Base-by-base conservation (phyloP, 2,329 filamentous ascomycete species). In the Sarocladiaceae sp. region DNA sequence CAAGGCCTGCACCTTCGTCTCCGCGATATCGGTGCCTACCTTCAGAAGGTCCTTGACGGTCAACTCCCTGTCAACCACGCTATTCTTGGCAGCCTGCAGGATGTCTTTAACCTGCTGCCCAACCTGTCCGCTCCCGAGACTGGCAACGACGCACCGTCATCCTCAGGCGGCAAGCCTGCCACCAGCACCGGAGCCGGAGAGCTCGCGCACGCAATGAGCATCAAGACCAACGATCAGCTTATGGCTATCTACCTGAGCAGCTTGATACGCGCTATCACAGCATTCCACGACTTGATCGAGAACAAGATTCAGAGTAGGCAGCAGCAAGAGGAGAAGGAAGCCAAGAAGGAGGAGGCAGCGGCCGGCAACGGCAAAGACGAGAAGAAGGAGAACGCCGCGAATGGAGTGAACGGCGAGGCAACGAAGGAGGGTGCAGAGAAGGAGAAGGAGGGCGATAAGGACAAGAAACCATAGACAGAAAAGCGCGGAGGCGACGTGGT, bases 251-350 rank as follows among this genome's bases (percentile, higher is more conserved):
- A 98, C 67, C 76, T 98, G 45, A 95, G 88, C 69, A 95, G 88
- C 70, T 72, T 97, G 72, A 97, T 98, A 67, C 80, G 93, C 49
- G 93, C 93, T 46, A 98, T 98, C 60, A 97, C 93, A 11, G 93
- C 93, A 6, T 98, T 97, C 83, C 93, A 98, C 65, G 93, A 98
- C 63, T 71, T 98, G 54, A 98, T 98, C 54, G 93, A 98, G 73
- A 98, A 98, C 74, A 98, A 98, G 78, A 96, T 97, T 55, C 91
- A 97, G 72, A 98, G 98, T 70, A 80, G 91, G 64, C 90, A 97
- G 68, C 88, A 94, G 64, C 86, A 94, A 59, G 93, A 97, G 61
- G 93, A 98, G 60, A 91, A 91, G 69, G 91, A 97, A 56, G 78
- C 84, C 58, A 88, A 88, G 70, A 88, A 89, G 60, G 82, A 83